A percentile compares a stretch with the other conserved stretches of the same genome.
These are phyloP conservation scores for Aspergillus hancockii DNA, from an alignment of 495 filamentous ascomycete genomes.

Conservation along the genomic window DNA sequence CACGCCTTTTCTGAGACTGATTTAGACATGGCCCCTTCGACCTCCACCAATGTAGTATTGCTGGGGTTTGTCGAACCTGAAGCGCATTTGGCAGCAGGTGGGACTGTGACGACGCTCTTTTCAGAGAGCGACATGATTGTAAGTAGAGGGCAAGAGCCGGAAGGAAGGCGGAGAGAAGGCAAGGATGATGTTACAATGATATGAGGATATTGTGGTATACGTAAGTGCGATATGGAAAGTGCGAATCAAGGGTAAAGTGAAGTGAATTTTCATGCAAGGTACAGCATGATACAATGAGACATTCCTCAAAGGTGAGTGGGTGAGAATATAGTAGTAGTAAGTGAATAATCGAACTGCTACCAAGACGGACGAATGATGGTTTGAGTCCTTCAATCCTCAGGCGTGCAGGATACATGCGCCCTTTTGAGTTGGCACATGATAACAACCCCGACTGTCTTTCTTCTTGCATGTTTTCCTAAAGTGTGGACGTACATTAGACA, in stretches of 20 bases:
- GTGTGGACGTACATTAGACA: slow-evolving; percentile 15
- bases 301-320: no score
- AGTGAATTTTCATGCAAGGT: no score
- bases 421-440: slow-evolving; percentile 6
- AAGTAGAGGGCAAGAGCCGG: slow-evolving; percentile 5
- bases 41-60: slow-evolving; percentile 29
- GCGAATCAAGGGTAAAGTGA: no score
- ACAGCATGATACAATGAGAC: no score
- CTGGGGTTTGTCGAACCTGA: slow-evolving; percentile 19
- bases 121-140: slow-evolving; percentile 33
- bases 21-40: slow-evolving; percentile 24
- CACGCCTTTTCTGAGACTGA: slow-evolving; percentile 29
- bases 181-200: slow-evolving; percentile 4
- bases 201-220: neutral
- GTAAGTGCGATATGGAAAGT: neutral
- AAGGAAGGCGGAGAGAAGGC: neutral
- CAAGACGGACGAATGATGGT: neutral
- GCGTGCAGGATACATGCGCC: neutral
- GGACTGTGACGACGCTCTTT: slow-evolving; percentile 25
- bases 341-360: no score
- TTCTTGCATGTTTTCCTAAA: slow-evolving; percentile 14
- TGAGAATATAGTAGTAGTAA: no score
- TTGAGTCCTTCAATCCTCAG: neutral
- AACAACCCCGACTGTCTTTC: neutral
- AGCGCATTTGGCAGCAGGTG: slow-evolving; percentile 26